phyloP scores from a whole-genome alignment of 1,139 yeast genomes.

The Hansenula sp. region DNA sequence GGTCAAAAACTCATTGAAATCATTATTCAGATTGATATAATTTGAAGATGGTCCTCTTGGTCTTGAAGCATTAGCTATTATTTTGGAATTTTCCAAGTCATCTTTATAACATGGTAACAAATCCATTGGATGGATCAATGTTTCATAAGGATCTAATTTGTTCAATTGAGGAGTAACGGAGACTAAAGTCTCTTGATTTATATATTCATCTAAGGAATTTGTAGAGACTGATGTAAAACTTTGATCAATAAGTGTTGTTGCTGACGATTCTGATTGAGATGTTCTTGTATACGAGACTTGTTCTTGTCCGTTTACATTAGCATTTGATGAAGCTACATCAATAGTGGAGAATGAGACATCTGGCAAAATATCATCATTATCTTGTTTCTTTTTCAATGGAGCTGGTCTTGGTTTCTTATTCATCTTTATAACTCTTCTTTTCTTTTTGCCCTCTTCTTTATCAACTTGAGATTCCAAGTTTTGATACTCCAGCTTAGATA shows the following conservation, averaged over 20 bases:
- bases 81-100: slow-evolving; percentile 1
- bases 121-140: slow-evolving; percentile 21
- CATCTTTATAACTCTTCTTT: slow-evolving; percentile 20
- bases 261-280: slow-evolving; percentile 5
- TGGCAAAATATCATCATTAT: neutral
- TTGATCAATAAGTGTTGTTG: slow-evolving; percentile 11
- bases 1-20: slow-evolving; percentile 7
- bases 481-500: slow-evolving; percentile 7
- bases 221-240: neutral
- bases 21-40: slow-evolving; percentile 16
- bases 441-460: slow-evolving; percentile 3
- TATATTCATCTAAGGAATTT: slow-evolving; percentile 6
- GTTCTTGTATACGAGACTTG: neutral
- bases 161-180: neutral
- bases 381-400: neutral
- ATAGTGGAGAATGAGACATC: too few relatives aligned
- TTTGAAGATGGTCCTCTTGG: slow-evolving; percentile 16
- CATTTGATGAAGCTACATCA: neutral
- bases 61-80: neutral
- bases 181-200: slow-evolving; percentile 3
- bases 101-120: slow-evolving; percentile 7
- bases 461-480: neutral
- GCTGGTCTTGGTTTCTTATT: slow-evolving; percentile 4
- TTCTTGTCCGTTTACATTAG: neutral
- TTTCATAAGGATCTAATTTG: slow-evolving; percentile 17